phyloP scores from a whole-genome alignment of 139 green algal genomes.

The Nannochloris sp. region DNA sequence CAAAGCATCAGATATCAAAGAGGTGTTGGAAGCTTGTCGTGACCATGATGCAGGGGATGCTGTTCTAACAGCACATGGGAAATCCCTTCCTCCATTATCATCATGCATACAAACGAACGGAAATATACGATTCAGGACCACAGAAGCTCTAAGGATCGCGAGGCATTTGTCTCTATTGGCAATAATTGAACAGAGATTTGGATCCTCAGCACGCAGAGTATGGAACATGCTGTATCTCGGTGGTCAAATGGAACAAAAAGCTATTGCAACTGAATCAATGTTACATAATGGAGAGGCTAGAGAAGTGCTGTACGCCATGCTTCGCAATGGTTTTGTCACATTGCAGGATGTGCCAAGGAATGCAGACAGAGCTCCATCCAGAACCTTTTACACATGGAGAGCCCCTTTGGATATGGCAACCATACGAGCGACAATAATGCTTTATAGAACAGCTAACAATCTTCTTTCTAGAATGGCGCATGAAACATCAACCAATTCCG shows the following conservation, averaged over 20 bases:
- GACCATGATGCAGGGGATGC: too few relatives aligned
- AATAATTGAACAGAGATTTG: constrained; percentile 48
- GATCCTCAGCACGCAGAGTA: constrained; percentile 51
- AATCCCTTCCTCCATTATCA: too few relatives aligned
- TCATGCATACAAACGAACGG: too few relatives aligned
- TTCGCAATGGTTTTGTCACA: constrained; percentile 42
- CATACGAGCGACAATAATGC: constrained; percentile 30
- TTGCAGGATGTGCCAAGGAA: constrained; percentile 73
- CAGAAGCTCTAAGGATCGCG: constrained; percentile 23
- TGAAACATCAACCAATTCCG: constrained; percentile 26
- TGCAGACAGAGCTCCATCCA: constrained; percentile 60
- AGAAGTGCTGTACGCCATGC: constrained; percentile 78
- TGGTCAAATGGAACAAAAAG: constrained; percentile 81
- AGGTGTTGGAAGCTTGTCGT: neutral
- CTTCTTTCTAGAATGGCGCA: constrained; percentile 45
- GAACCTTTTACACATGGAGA: constrained; percentile 78
- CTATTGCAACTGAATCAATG: constrained; percentile 59
- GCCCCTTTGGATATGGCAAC: constrained; percentile 24
- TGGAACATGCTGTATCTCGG: constrained; percentile 56
- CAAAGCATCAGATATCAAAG: neutral
- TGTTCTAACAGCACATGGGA: too few relatives aligned
- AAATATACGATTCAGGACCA: neutral
- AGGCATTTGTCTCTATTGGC: constrained; percentile 31
- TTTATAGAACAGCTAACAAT: constrained; percentile 54
- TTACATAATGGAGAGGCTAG: constrained; percentile 50